Evolutionary conservation across 805 yeast species (phyloP).

Genomic region (Pichia rugopelliculosa): DNA sequence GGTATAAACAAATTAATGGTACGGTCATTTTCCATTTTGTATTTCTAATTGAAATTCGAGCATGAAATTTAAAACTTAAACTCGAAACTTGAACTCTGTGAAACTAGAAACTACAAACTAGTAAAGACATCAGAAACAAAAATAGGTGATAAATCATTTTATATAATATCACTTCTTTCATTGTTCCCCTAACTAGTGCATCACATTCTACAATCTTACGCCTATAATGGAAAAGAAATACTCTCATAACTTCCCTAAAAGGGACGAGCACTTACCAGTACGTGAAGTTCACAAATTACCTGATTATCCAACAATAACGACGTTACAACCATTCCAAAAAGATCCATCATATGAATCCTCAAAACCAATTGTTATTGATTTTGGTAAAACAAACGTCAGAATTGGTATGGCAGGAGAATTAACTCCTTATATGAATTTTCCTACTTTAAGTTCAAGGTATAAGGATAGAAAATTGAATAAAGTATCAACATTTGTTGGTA

Average conservation of each 20-base stretch:
- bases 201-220: no score
- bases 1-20: no score
- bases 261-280: conserved; percentile 31
- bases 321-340: conserved; percentile 39
- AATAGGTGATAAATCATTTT: no score
- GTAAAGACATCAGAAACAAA: no score
- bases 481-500: conserved; percentile 69
- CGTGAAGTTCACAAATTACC: conserved; percentile 35
- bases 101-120: no score
- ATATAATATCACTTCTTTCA: no score
- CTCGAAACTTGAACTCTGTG: no score
- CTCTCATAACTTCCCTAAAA: conserved; percentile 10
- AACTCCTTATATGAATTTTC: conserved; percentile 56
- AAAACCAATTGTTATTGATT: conserved; percentile 80
- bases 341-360: conserved; percentile 38
- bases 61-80: no score
- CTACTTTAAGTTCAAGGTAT: conserved; percentile 61
- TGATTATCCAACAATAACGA: conserved; percentile 33
- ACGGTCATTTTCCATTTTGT: no score
- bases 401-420: conserved; percentile 46
- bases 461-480: conserved; percentile 67
- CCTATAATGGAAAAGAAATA: conserved; percentile 2
- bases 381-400: conserved; percentile 60
- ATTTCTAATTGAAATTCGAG: no score
- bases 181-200: background rate